Evolutionary conservation across 768 basidiomycete genomes (phyloP), one percentile per base, ranked within the genome.

Genomic region (Dacryopinax spathularia): DNA sequence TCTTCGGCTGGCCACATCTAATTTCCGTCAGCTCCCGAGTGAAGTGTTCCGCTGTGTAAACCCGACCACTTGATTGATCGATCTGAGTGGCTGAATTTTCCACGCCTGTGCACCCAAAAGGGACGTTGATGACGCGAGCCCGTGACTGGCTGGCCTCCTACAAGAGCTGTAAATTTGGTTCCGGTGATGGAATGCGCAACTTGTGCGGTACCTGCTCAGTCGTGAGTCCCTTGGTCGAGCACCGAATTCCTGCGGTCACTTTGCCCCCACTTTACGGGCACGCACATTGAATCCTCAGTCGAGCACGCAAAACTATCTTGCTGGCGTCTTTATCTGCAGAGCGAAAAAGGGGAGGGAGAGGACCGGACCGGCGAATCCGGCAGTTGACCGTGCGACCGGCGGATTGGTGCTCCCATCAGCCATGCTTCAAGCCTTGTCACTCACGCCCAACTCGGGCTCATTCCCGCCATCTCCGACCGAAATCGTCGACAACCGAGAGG

Each of bases 301-400:
- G 10, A 56, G 39, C 39, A 18, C 39, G 39, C 18, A 56, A 10
- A 29, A n/a, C n/a, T n/a, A n/a, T n/a, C 48, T 6, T 29, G 48
- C 48, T 56, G 48, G 48, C 48, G 48, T 29, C 48, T 56, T 56
- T 56, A 56, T 56, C 48, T 56, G 22, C 48, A n/a, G n/a, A n/a
- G n/a, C n/a, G n/a, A n/a, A n/a, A n/a, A n/a, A n/a, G n/a, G n/a
- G n/a, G n/a, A n/a, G n/a, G n/a, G n/a, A n/a, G n/a, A n/a, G n/a
- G n/a, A 56, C 48, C 48, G 48, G 48, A 9, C 48, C 48, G 48
- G 48, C 22, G 31, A 56, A 27, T 29, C 48, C 48, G 48, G 22
- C 25, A 5, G 48, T 56, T 9, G 9, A 29, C 10, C 5, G 48
- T 22, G 3, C 2, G n/a, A n/a, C n/a, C n/a, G n/a, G n/a, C n/a